These are phyloP conservation scores for Aspergillus heteromorphus DNA, from an alignment of 495 filamentous ascomycete genomes.

Conservation along the genomic window DNA sequence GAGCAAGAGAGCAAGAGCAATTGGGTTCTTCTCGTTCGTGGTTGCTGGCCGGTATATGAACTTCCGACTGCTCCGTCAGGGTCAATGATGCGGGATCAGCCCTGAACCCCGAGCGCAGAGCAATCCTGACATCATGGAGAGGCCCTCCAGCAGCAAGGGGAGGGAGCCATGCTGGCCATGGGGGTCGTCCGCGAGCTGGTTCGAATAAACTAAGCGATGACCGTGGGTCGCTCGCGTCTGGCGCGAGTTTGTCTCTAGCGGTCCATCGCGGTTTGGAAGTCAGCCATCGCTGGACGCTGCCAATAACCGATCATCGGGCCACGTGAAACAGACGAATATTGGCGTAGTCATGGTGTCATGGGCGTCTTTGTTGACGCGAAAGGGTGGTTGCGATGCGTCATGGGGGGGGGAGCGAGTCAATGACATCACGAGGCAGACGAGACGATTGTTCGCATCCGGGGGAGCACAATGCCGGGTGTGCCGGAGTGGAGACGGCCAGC, in stretches of 20 bases:
- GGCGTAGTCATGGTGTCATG: slow-evolving; percentile 22
- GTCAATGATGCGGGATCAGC: background rate
- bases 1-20: background rate
- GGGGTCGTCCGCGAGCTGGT: no score
- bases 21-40: background rate
- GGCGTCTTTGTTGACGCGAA: background rate
- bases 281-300: background rate
- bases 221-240: slow-evolving; percentile 1
- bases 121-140: slow-evolving; percentile 19
- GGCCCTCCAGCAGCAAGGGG: no score
- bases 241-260: slow-evolving; percentile 1
- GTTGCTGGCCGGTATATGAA: slow-evolving; percentile 1
- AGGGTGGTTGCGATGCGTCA: slow-evolving; percentile 2
- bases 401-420: slow-evolving; percentile 4
- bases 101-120: background rate
- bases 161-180: no score
- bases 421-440: slow-evolving; percentile 14
- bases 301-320: background rate
- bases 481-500: background rate
- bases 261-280: background rate
- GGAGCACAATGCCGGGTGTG: background rate
- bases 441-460: background rate
- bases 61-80: background rate
- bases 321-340: slow-evolving; percentile 9
- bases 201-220: background rate